These are phyloP conservation scores for Cajanus cajan DNA, from an alignment of 306 rosid species.

Conservation along the genomic window DNA sequence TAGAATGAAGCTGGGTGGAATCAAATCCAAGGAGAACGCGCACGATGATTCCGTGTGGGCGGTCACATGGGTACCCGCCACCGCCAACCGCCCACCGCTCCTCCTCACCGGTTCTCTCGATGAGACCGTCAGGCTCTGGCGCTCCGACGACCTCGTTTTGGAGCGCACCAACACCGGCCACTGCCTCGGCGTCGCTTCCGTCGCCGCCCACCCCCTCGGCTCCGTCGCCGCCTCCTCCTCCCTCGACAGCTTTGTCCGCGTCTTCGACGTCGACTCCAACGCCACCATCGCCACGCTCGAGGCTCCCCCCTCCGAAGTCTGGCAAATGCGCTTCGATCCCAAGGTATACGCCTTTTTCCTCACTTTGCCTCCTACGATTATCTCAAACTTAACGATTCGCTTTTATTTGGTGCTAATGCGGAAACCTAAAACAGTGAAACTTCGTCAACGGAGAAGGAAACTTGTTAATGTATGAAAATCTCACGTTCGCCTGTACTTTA, in stretches of 20 bases:
- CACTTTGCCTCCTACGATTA: not conserved
- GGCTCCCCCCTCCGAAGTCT: slow-evolving; percentile 97
- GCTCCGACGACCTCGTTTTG: slow-evolving; percentile 71
- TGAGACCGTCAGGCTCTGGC: slow-evolving; percentile 92
- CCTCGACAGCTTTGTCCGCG: slow-evolving; percentile 88
- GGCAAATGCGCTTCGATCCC: slow-evolving; percentile 95
- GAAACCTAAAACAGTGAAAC: slow-evolving; percentile 13
- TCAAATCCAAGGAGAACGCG: slow-evolving; percentile 78
- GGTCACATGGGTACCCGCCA: slow-evolving; percentile 85
- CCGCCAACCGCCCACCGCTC: slow-evolving; percentile 66
- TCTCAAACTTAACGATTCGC: not conserved
- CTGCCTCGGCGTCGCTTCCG: slow-evolving; percentile 95
- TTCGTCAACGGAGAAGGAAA: not conserved
- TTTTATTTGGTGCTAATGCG: not conserved
- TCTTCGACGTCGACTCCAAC: slow-evolving; percentile 88
- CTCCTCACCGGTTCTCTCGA: slow-evolving; percentile 93
- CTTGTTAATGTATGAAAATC: not conserved
- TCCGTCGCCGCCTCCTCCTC: slow-evolving; percentile 89
- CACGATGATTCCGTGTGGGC: slow-evolving; percentile 98
- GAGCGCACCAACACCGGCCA: slow-evolving; percentile 85
- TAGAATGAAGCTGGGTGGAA: slow-evolving; percentile 81
- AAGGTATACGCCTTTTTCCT: slow-evolving; percentile 41
- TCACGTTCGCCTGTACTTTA: not conserved
- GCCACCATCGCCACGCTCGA: slow-evolving; percentile 85
- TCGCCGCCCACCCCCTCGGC: slow-evolving; percentile 92